Base-by-base conservation (phyloP, 495 filamentous ascomycete genomes). In the Penicillium steckii region DNA sequence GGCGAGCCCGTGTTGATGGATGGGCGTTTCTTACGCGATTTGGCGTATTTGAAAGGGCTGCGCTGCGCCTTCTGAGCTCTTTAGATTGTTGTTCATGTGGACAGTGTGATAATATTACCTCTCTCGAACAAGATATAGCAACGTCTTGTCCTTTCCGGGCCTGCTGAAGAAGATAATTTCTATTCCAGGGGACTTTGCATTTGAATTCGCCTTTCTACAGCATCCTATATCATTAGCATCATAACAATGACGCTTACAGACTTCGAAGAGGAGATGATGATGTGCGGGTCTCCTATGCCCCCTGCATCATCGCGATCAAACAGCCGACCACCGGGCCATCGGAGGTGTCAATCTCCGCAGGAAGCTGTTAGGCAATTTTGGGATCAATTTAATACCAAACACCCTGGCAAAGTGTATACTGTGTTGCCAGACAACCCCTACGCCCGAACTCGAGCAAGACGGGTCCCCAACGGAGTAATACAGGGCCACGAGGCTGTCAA, bases 361-460 rank as follows among this genome's bases (percentile, higher is more conserved):
- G 75, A 83, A 55, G 78, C 72, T 10, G 75, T 95, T 30, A 84
- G 88, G 57, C 81, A 86, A 45, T 93, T 93, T 70, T 95, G 90
- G 90, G 65, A 76, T 30, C 85, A 82, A 46, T 94, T 94, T 65
- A 86, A 76, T 29, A 83, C 81, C 41, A 88, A 83, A 51, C 73
- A 67, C 37, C 77, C 76, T 0, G 77, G 78, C 17, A 77, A 80
- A 74, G 84, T 87, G 42, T 85, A 84, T 32, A 87, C 82, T 3
- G 70, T 95, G 30, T 76, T 95, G 3, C 90, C 90, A 4, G 80
- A 85, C 51, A 89, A 91, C 52, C 79, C 81, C 3, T 86, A 87
- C 59, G 84, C 86, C 23, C 83, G 80, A 56, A 81, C 67, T 22
- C 74, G 85, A 62, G 79, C 82, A 4, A 75, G 82, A 3, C 76